phyloP scores from a whole-genome alignment of 371 early-diverging fungal genomes.

The Mortierella sp. region DNA sequence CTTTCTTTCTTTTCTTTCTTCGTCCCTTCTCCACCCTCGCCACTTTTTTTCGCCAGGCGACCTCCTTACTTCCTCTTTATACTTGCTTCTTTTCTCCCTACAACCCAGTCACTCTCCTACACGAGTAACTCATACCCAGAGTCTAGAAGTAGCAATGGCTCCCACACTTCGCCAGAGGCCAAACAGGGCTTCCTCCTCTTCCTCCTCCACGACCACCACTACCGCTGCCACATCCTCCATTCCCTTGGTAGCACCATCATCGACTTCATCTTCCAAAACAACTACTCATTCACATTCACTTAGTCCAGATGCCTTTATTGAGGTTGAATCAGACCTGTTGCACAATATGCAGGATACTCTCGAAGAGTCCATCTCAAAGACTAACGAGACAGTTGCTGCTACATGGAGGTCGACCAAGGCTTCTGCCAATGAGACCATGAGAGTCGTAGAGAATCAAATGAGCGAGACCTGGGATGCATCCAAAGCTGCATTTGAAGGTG shows the following conservation, averaged over 20 bases:
- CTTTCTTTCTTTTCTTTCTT: conserved; percentile 2
- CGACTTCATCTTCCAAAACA: conserved; percentile 5
- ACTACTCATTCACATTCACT: conserved; percentile 14
- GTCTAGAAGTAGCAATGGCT: conserved; percentile 23
- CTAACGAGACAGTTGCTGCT: conserved; percentile 54
- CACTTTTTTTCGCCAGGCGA: conserved; percentile 5
- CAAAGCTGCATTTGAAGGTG: conserved; percentile 71
- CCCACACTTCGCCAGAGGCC: conserved; percentile 44
- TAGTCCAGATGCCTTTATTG: conserved; percentile 42
- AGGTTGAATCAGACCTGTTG: conserved; percentile 53
- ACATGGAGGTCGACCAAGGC: conserved; percentile 58
- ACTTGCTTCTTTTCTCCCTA: conserved; percentile 10
- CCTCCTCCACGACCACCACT: conserved; percentile 22
- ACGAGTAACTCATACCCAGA: conserved; percentile 3
- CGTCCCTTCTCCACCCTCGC: conserved; percentile 7
- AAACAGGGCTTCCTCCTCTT: conserved; percentile 27
- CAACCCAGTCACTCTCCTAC: conserved; percentile 8
- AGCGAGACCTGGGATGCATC: conserved; percentile 70
- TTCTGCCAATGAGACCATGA: conserved; percentile 50
- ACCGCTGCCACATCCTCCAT: conserved; percentile 9
- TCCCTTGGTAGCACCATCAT: conserved; percentile 11
- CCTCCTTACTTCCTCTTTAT: conserved; percentile 9
- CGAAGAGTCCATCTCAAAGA: conserved; percentile 43
- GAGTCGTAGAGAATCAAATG: conserved; percentile 52
- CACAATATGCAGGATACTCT: conserved; percentile 55